Conservation (phyloP, 164 flowering plant species). For the Kalanchoe fedtschenkoi region DNA sequence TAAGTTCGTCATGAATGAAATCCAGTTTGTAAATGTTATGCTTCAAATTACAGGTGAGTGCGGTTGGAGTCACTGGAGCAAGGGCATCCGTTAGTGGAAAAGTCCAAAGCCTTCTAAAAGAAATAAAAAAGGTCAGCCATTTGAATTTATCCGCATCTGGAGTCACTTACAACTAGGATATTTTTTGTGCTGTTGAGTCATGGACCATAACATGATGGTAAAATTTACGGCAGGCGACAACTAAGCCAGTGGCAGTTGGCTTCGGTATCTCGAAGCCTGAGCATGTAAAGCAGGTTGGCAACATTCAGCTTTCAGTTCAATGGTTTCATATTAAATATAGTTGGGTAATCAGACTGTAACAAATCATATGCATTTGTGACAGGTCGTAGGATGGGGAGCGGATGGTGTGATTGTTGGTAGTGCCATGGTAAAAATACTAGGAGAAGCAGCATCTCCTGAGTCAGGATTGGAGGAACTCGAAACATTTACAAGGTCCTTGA, state of each 20-base stretch:
- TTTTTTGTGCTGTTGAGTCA: background rate
- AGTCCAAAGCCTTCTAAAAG: slow-evolving; percentile 2
- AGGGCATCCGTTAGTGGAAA: slow-evolving; percentile 1
- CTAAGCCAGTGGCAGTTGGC: slow-evolving; percentile 90
- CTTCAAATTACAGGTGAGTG: background rate
- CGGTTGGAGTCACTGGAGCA: slow-evolving; percentile 7
- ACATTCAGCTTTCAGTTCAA: background rate
- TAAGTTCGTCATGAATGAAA: background rate
- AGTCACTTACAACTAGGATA: background rate
- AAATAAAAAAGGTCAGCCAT: slow-evolving; percentile 7
- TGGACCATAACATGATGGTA: background rate
- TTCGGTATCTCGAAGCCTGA: slow-evolving; percentile 94
- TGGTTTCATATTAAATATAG: background rate
- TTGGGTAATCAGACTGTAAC: background rate
- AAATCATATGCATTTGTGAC: slow-evolving; percentile 9
- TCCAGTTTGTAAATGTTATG: background rate
- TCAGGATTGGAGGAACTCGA: slow-evolving; percentile 75
- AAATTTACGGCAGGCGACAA: slow-evolving; percentile 38
- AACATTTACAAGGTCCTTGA: slow-evolving; percentile 53
- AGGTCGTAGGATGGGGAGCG: slow-evolving; percentile 93
- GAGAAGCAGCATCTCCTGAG: slow-evolving; percentile 67
- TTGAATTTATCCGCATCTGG: background rate
- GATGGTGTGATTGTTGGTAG: slow-evolving; percentile 97
- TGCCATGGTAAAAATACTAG: slow-evolving; percentile 73
- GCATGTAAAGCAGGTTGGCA: slow-evolving; percentile 74